Conservation (phyloP, 805 yeast species). For the Teunomyces barrocoloradensis region DNA sequence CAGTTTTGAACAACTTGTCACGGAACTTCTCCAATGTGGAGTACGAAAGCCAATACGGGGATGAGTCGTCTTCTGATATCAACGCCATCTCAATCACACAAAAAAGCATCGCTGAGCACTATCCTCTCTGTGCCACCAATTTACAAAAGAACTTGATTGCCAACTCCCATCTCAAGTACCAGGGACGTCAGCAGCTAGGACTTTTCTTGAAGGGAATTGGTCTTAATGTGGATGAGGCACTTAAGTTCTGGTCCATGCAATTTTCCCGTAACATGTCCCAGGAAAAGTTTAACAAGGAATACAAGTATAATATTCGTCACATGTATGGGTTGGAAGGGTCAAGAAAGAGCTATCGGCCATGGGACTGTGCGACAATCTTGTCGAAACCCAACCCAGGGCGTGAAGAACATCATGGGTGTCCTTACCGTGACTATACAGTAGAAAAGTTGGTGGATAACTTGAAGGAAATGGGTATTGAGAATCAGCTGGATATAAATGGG, state of each 20-base stretch:
- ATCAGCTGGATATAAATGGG: slow-evolving; percentile 53
- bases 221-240: slow-evolving; percentile 78
- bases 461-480: slow-evolving; percentile 61
- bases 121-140: slow-evolving; percentile 78
- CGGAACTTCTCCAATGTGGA: slow-evolving; percentile 43
- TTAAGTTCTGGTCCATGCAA: slow-evolving; percentile 76
- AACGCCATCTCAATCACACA: slow-evolving; percentile 60
- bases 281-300: slow-evolving; percentile 84
- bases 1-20: slow-evolving; percentile 76
- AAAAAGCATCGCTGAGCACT: slow-evolving; percentile 55
- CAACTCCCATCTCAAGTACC: slow-evolving; percentile 73
- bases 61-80: slow-evolving; percentile 41
- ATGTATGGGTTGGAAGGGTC: slow-evolving; percentile 91
- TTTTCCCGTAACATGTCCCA: slow-evolving; percentile 46
- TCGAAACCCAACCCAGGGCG: slow-evolving; percentile 66
- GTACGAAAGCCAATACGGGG: slow-evolving; percentile 46
- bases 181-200: slow-evolving; percentile 82
- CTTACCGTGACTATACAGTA: slow-evolving; percentile 72
- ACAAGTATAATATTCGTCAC: slow-evolving; percentile 84
- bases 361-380: slow-evolving; percentile 78
- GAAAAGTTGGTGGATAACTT: slow-evolving; percentile 61
- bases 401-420: slow-evolving; percentile 87
- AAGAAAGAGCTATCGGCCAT: slow-evolving; percentile 78
- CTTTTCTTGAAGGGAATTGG: slow-evolving; percentile 90
- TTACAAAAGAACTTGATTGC: slow-evolving; percentile 59